These are phyloP conservation scores for Amphirosellinia nigrospora DNA, from an alignment of 495 filamentous ascomycete species.

Conservation along the genomic window DNA sequence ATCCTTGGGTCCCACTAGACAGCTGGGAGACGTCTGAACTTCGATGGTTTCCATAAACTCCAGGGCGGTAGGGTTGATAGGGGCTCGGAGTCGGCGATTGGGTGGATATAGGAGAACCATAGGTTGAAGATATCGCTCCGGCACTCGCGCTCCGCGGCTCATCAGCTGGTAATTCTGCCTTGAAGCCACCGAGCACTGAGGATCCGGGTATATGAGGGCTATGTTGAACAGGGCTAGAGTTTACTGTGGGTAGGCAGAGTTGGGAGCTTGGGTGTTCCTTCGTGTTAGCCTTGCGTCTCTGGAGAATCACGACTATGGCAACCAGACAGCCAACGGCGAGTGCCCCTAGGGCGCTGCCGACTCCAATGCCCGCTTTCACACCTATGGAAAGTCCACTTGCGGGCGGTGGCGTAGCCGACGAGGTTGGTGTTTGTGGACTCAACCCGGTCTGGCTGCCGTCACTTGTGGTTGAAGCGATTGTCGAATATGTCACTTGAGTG, in stretches of 20 bases:
- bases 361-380: constrained; percentile 33
- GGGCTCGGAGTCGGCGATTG: background rate
- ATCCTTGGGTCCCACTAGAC: background rate
- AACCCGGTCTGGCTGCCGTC: background rate
- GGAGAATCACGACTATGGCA: background rate
- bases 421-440: constrained; percentile 1
- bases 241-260: background rate
- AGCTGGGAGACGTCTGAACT: constrained; percentile 14
- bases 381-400: constrained; percentile 20
- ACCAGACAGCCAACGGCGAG: constrained; percentile 8
- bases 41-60: background rate
- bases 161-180: constrained; percentile 24
- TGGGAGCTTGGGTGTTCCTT: background rate
- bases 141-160: background rate
- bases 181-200: constrained; percentile 13
- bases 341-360: constrained; percentile 21
- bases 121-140: background rate
- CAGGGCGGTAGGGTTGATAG: constrained; percentile 18
- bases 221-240: background rate
- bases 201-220: background rate
- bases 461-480: background rate
- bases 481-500: constrained; percentile 3
- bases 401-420: background rate
- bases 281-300: background rate
- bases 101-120: background rate